A percentile compares a stretch with the other conserved stretches of the same genome.
Evolutionary conservation across 352 stramenopile species (phyloP).

Genomic region (Globisporangium emineosum): DNA sequence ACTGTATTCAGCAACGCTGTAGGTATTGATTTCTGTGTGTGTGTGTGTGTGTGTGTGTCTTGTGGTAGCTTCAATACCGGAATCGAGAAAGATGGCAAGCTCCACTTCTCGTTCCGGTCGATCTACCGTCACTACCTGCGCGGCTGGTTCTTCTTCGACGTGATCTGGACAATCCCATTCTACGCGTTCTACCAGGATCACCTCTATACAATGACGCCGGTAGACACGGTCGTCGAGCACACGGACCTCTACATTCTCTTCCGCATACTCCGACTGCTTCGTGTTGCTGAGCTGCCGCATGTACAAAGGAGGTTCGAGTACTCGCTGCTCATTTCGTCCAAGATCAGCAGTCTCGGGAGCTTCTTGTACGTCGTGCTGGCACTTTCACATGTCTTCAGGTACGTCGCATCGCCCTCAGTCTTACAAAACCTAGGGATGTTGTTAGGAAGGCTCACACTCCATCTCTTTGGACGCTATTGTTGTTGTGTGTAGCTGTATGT

Average conservation of each 20-base stretch:
- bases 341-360: conserved; percentile 66
- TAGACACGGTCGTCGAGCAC: conserved; percentile 20
- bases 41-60: neutral
- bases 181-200: conserved; percentile 51
- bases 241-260: conserved; percentile 47
- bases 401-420: neutral
- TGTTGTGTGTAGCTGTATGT: conserved; percentile 42
- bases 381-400: conserved; percentile 82
- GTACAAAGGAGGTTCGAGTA: conserved; percentile 66
- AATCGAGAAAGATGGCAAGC: conserved; percentile 65
- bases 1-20: neutral
- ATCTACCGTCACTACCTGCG: conserved; percentile 53
- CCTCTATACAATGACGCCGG: conserved; percentile 13
- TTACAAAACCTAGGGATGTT: neutral
- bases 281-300: conserved; percentile 48
- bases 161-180: conserved; percentile 69
- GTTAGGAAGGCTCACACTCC: neutral
- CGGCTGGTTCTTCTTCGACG: conserved; percentile 56
- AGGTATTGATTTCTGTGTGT: neutral
- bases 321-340: conserved; percentile 75
- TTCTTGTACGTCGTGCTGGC: conserved; percentile 71
- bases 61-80: conserved; percentile 64
- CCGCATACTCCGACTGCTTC: conserved; percentile 45
- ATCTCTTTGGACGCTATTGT: neutral
- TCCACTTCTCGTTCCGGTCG: conserved; percentile 58